These are phyloP conservation scores for Arthonia radiata DNA, from an alignment of 495 filamentous ascomycete genomes.

Conservation along the genomic window DNA sequence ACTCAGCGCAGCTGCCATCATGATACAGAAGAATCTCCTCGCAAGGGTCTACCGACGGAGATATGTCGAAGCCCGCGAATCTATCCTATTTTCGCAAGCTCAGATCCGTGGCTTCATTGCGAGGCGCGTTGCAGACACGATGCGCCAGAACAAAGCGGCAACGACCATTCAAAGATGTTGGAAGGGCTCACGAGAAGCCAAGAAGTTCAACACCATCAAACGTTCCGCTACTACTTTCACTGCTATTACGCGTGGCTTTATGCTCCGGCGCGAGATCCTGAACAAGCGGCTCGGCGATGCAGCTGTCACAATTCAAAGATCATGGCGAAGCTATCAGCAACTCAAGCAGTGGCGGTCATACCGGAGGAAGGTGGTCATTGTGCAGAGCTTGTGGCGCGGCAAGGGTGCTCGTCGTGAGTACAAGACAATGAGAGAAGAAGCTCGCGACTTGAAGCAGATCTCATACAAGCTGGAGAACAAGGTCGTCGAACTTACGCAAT, in stretches of 20 bases:
- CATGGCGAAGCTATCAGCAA: conserved; percentile 60
- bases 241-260: conserved; percentile 70
- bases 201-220: conserved; percentile 47
- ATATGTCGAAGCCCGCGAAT: conserved; percentile 64
- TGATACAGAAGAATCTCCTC: conserved; percentile 97
- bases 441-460: conserved; percentile 93
- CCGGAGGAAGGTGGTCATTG: conserved; percentile 62
- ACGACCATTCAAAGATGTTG: conserved; percentile 89
- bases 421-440: conserved; percentile 78
- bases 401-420: conserved; percentile 58
- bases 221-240: conserved; percentile 67
- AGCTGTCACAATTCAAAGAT: conserved; percentile 68
- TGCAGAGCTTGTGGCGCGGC: conserved; percentile 87
- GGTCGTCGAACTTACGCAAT: conserved; percentile 92
- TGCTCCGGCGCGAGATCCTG: conserved; percentile 70
- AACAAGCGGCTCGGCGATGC: conserved; percentile 86
- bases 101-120: conserved; percentile 47
- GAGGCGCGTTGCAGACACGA: conserved; percentile 51
- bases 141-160: conserved; percentile 61
- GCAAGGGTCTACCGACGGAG: conserved; percentile 86
- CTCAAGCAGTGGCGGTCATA: conserved; percentile 69
- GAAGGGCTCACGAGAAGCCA: conserved; percentile 71
- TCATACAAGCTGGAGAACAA: conserved; percentile 99
- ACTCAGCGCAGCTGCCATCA: conserved; percentile 80
- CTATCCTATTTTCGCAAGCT: conserved; percentile 61